Conservation (phyloP, 2,329 filamentous ascomycete species). For the Cercospora beticola region DNA sequence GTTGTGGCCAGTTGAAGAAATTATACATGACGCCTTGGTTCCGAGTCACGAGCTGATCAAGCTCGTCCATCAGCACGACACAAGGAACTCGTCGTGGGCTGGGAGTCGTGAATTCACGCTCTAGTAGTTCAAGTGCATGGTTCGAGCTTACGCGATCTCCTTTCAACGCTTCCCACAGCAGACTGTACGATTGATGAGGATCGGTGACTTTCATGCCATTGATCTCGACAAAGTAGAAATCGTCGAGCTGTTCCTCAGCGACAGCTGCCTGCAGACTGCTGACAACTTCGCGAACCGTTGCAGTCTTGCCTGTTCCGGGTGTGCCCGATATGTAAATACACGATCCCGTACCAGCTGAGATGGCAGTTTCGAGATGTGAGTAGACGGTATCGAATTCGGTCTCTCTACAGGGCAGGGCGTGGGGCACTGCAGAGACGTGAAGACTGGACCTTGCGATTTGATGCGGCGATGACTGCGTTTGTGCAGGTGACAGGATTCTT, state of each 20-base stretch:
- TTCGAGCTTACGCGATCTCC: slow-evolving; percentile 88
- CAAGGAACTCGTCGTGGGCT: slow-evolving; percentile 89
- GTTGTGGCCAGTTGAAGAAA: slow-evolving; percentile 98
- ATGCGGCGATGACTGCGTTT: slow-evolving; percentile 80
- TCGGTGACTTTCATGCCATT: slow-evolving; percentile 99
- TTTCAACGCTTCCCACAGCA: slow-evolving; percentile 94
- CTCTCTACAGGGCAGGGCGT: slow-evolving; percentile 86
- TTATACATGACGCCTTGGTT: slow-evolving; percentile 99
- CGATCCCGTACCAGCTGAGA: slow-evolving; percentile 86
- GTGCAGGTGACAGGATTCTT: slow-evolving; percentile 72
- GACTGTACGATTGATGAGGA: slow-evolving; percentile 89
- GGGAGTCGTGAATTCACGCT: slow-evolving; percentile 88
- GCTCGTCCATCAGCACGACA: slow-evolving; percentile 96
- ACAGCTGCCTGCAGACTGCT: slow-evolving; percentile 86
- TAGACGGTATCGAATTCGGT: slow-evolving; percentile 90
- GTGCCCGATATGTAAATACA: slow-evolving; percentile 99
- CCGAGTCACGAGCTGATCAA: slow-evolving; percentile 95
- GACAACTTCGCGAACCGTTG: slow-evolving; percentile 93
- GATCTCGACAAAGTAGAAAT: slow-evolving; percentile 99
- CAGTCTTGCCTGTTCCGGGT: slow-evolving; percentile 94
- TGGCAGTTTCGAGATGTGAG: slow-evolving; percentile 88
- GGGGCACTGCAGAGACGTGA: slow-evolving; percentile 90
- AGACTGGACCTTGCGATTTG: slow-evolving; percentile 84
- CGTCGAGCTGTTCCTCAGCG: slow-evolving; percentile 84
- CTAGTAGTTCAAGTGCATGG: slow-evolving; percentile 85